Conservation (phyloP, 176 grass and related monocot species). For the Eleusine coracana region DNA sequence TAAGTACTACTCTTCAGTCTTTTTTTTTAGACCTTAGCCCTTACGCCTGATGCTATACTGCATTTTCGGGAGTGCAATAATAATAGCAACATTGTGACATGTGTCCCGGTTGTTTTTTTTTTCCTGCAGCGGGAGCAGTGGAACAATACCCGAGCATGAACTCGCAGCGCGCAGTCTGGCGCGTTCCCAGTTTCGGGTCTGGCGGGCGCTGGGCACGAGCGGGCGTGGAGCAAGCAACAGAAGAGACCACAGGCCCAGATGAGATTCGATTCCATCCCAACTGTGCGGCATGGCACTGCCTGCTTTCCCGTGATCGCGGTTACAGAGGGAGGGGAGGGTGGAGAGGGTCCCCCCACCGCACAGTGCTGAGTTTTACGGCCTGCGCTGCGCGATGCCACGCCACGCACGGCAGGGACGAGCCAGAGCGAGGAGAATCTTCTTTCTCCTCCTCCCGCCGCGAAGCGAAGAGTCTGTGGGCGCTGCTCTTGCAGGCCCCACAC, state of each 20-base stretch:
- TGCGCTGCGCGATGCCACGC: background rate
- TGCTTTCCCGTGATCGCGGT: slow-evolving; percentile 26
- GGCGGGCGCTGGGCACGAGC: background rate
- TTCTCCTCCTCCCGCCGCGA: no score
- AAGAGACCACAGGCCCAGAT: no score
- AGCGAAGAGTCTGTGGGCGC: no score
- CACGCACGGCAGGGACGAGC: background rate
- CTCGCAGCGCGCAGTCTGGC: background rate
- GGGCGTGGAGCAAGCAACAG: background rate
- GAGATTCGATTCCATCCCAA: background rate
- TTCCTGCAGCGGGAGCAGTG: no score
- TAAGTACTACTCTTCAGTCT: no score
- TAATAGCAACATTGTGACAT: background rate
- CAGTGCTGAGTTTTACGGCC: background rate
- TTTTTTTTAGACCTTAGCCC: no score
- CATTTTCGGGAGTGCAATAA: no score
- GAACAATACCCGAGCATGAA: background rate
- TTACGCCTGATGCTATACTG: no score
- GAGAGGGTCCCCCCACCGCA: background rate
- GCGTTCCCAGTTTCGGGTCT: background rate
- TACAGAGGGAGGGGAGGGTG: background rate
- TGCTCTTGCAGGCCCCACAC: no score
- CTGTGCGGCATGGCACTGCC: background rate
- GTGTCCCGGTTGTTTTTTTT: no score
- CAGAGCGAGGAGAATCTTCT: background rate